Evolutionary conservation across 495 filamentous ascomycete genomes (phyloP), one percentile per base, ranked within the genome.

Genomic region (Ascobolus immersus): DNA sequence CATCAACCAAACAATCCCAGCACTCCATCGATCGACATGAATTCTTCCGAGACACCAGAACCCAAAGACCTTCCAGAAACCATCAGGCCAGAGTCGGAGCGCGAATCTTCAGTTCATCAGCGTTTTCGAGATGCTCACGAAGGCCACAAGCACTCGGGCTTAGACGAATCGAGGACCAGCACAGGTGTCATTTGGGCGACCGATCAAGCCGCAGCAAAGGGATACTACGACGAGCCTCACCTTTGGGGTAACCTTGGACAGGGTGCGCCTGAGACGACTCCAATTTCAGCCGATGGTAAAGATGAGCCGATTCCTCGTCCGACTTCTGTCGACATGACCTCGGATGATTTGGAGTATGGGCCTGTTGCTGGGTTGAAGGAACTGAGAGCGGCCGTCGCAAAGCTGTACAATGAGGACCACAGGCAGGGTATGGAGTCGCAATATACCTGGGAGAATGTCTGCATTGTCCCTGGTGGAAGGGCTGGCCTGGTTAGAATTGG

Each of bases 391-490:
- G 84, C 84, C 10, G 79, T 94, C n/a, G 84, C 84, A 21, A 64
- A 67, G 33, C 64, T 94, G 37, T 94, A 94, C 60, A 93, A 94
- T 47, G 71, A 68, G 47, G 79, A 90, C 53, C 81, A 92, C 47
- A 70, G 84, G 27, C 58, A 82, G 54, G 77, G 75, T 38, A 81
- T 86, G 55, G 57, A 62, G n/a, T 82, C 74, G 50, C 61, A 90
- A 53, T 93, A 94, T 50, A 81, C 74, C n/a, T 91, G 79, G 73
- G 84, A 93, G 57, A 93, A 94, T 55, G 84, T 93, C n/a, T 81
- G 77, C 53, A 89, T 94, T 48, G 84, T 94, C 3, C 84, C 84
- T 25, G 84, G 84, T 52, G 84, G 84, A 17, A 63, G 84, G 40
- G 82, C 84, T 11, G 84, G 84, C 17, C 57, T 94, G 56, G 90